phyloP scores from a whole-genome alignment of 2,329 filamentous ascomycete species.

The Chrysoporthe cubensis region DNA sequence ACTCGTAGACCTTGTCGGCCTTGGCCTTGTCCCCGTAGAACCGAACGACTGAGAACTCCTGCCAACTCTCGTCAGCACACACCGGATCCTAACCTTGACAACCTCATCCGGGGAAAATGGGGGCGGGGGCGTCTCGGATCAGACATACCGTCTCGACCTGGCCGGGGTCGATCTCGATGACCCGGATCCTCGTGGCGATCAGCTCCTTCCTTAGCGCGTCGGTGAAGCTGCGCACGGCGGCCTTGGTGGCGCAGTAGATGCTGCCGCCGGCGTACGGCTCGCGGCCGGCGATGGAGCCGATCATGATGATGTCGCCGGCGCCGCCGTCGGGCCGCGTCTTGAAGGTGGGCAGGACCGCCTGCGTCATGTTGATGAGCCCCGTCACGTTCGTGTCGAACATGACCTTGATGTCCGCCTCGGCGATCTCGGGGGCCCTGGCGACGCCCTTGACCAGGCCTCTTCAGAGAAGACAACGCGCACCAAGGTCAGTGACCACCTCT shows the following conservation, averaged over 20 bases:
- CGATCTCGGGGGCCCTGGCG: constrained; percentile 82
- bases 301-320: constrained; percentile 90
- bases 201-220: constrained; percentile 83
- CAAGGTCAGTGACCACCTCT: not conserved
- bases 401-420: constrained; percentile 76
- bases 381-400: constrained; percentile 94
- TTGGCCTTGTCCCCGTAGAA: constrained; percentile 89
- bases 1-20: constrained; percentile 88
- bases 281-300: constrained; percentile 88
- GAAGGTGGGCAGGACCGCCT: constrained; percentile 84
- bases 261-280: constrained; percentile 83
- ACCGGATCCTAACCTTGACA: not conserved
- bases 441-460: constrained; percentile 90
- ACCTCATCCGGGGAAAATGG: too few relatives aligned
- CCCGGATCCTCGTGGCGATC: constrained; percentile 75
- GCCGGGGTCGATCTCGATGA: constrained; percentile 89
- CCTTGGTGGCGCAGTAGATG: constrained; percentile 94
- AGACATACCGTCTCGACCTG: constrained; percentile 80
- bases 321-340: constrained; percentile 76
- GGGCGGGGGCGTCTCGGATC: not conserved
- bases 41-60: constrained; percentile 87
- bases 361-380: constrained; percentile 94
- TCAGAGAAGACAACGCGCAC: constrained; percentile 9
- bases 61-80: constrained; percentile 16
- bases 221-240: constrained; percentile 83